A percentile compares a stretch with the other conserved stretches of the same genome.
Evolutionary conservation across 192 early-diverging fungal genomes (phyloP).

Genomic region (Allomyces arbusculus): DNA sequence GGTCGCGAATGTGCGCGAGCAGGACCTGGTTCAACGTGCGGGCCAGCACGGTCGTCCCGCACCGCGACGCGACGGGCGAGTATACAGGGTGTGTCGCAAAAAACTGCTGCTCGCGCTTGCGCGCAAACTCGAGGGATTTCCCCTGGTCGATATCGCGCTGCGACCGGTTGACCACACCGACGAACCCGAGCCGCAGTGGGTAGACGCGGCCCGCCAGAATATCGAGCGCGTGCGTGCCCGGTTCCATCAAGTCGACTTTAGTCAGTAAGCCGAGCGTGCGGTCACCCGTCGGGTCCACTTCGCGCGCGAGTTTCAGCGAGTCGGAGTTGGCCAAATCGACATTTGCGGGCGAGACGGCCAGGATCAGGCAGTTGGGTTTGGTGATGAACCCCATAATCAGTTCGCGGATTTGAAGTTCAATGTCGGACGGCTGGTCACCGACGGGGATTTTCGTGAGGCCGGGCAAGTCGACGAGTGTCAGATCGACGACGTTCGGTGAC

Average conservation of each 20-base stretch:
- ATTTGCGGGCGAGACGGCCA: slow-evolving; percentile 64
- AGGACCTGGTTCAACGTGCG: slow-evolving; percentile 52
- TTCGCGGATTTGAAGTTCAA: slow-evolving; percentile 56
- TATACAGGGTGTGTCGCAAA: slow-evolving; percentile 54
- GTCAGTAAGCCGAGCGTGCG: slow-evolving; percentile 63
- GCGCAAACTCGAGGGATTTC: slow-evolving; percentile 49
- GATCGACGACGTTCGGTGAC: slow-evolving; percentile 51
- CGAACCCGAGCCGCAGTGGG: slow-evolving; percentile 57
- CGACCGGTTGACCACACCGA: slow-evolving; percentile 64
- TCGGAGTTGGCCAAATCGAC: slow-evolving; percentile 65
- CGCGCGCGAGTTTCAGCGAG: slow-evolving; percentile 65
- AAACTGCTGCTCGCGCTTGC: slow-evolving; percentile 42
- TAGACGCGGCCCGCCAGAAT: slow-evolving; percentile 55
- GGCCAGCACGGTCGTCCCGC: slow-evolving; percentile 47
- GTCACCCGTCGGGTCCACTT: slow-evolving; percentile 57
- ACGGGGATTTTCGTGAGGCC: slow-evolving; percentile 55
- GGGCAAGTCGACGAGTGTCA: slow-evolving; percentile 67
- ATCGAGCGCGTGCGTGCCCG: slow-evolving; percentile 60
- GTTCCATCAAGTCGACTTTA: slow-evolving; percentile 71
- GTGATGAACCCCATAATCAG: slow-evolving; percentile 57
- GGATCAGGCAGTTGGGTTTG: slow-evolving; percentile 67
- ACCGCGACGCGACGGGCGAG: slow-evolving; percentile 42
- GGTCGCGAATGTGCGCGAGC: slow-evolving; percentile 59
- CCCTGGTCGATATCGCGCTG: slow-evolving; percentile 54
- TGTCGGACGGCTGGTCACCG: slow-evolving; percentile 66